Evolutionary conservation across 768 basidiomycete species (phyloP).

Genomic region (Fomitopsis pulvina): DNA sequence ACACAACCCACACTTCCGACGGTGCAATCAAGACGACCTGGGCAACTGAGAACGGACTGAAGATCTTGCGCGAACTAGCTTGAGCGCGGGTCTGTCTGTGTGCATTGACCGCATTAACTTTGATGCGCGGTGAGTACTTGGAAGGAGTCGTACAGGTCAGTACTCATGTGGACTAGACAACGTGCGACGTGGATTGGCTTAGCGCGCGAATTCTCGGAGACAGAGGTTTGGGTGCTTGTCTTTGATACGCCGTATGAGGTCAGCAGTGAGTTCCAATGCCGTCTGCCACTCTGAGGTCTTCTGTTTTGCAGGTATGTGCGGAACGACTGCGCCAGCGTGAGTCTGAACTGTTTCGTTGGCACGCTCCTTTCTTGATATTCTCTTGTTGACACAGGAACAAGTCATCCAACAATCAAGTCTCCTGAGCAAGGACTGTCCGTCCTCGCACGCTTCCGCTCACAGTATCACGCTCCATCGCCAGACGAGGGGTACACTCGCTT

Average conservation of each 20-base stretch:
- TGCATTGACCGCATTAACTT: constrained; percentile 80
- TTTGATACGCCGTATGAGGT: constrained; percentile 77
- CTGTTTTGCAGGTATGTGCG: constrained; percentile 44
- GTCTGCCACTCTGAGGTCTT: not conserved
- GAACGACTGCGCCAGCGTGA: constrained; percentile 53
- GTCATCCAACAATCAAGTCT: constrained; percentile 71
- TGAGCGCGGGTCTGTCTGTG: constrained; percentile 58
- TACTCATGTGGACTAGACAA: constrained; percentile 38
- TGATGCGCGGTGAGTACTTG: constrained; percentile 42
- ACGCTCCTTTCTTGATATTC: not conserved
- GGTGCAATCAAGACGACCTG: constrained; percentile 80
- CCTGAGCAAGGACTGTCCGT: constrained; percentile 51
- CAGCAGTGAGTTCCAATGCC: constrained; percentile 15
- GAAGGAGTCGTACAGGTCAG: not conserved
- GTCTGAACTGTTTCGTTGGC: constrained; percentile 18
- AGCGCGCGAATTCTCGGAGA: constrained; percentile 58
- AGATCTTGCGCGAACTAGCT: constrained; percentile 41
- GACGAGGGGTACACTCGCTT: constrained; percentile 66
- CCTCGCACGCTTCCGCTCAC: constrained; percentile 58
- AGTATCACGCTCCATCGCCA: constrained; percentile 48
- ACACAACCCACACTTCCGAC: constrained; percentile 52
- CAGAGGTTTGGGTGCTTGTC: constrained; percentile 64
- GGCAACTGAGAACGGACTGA: constrained; percentile 66
- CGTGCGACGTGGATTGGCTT: constrained; percentile 71
- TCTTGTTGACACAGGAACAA: constrained; percentile 50